Base-by-base conservation (phyloP, 2,329 filamentous ascomycete genomes). In the Alternaria longipes region DNA sequence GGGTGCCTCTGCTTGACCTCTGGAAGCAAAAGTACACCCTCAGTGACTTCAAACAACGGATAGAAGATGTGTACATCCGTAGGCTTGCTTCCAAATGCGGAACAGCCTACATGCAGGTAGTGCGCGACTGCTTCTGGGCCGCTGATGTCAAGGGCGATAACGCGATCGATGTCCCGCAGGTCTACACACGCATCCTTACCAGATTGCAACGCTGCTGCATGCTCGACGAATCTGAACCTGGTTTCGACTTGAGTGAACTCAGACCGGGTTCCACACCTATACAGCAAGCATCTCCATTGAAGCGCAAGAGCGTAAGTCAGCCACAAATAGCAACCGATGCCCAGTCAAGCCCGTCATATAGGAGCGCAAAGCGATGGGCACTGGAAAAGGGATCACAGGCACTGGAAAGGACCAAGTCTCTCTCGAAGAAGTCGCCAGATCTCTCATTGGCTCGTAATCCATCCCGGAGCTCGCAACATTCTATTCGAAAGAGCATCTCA, bases 51-150 rank as follows among this genome's bases (percentile, higher is more conserved):
- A 89, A 89, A 72, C 81, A 86, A 51, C 81, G 87, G 38, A 81
- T 90, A n/a, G 86, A 89, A 72, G 86, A 85, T 66, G 82, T 89
- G 1, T 90, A 88, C 69, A 83, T 91, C 3, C 84, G 88, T 1
- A 86, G 87, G 64, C 80, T 93, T 2, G 85, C 88, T 0, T 86
- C 87, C 4, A 87, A 87, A 72, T 93, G 91, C 67, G 91, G 91
- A 14, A 90, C 87, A 8, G 83, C 91, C 0, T 94, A 93, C 76
- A 90, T 89, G 85, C 90, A 89, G 71, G 91, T 90, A 0, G 90
- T 92, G 2, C 86, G 91, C 72, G 84, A 87, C 3, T 93, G 91
- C 69, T 89, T 90, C 83, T 84, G 84, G 59, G 89, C 90, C n/a
- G 88, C 90, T 3, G 90, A 93, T 64, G 72, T 67, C 32, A 70